Percentiles rank a stretch among this genome's conserved stretches.
These are phyloP conservation scores for Vaccinium myrtillus DNA, from an alignment of 148 eudicot species.

Conservation along the genomic window DNA sequence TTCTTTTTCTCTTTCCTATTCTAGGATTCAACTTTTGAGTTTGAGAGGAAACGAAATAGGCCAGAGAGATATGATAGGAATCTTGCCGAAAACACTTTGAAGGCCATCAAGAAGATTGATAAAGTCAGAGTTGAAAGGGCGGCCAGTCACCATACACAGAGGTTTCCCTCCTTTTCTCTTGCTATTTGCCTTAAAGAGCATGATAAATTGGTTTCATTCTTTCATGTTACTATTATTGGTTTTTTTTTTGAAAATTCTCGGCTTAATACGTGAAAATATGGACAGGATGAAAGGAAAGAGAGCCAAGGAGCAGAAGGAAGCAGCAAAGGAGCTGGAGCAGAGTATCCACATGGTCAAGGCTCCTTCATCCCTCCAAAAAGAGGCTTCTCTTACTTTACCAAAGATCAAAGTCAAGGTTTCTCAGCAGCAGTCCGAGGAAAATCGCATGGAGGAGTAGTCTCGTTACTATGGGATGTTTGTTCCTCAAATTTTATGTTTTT, in stretches of 20 bases:
- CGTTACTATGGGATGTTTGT: not conserved
- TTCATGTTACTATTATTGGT: too few species aligned
- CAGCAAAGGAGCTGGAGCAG: slow-evolving; percentile 43
- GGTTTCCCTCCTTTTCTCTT: slow-evolving; percentile 38
- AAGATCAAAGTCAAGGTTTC: slow-evolving; percentile 56
- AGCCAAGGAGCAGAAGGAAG: slow-evolving; percentile 24
- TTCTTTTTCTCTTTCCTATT: not conserved
- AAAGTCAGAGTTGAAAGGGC: slow-evolving; percentile 54
- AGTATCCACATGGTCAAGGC: slow-evolving; percentile 51
- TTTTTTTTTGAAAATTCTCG: not conserved
- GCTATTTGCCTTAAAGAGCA: not conserved
- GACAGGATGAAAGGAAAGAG: slow-evolving; percentile 59
- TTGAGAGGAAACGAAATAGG: slow-evolving; percentile 94
- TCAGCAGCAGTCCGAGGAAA: slow-evolving; percentile 37
- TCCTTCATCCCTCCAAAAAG: slow-evolving; percentile 40
- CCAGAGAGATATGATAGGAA: slow-evolving; percentile 94
- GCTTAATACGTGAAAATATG: not conserved
- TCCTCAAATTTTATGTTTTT: not conserved
- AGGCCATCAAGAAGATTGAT: slow-evolving; percentile 67
- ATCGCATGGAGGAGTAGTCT: slow-evolving; percentile 74
- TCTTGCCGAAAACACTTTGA: slow-evolving; percentile 52
- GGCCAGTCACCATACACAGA: slow-evolving; percentile 39
- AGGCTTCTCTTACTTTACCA: slow-evolving; percentile 48
- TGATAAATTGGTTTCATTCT: not conserved
- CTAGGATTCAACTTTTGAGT: slow-evolving; percentile 91